phyloP scores from a whole-genome alignment of 768 basidiomycete species.

The Lanmaoa rubissima region DNA sequence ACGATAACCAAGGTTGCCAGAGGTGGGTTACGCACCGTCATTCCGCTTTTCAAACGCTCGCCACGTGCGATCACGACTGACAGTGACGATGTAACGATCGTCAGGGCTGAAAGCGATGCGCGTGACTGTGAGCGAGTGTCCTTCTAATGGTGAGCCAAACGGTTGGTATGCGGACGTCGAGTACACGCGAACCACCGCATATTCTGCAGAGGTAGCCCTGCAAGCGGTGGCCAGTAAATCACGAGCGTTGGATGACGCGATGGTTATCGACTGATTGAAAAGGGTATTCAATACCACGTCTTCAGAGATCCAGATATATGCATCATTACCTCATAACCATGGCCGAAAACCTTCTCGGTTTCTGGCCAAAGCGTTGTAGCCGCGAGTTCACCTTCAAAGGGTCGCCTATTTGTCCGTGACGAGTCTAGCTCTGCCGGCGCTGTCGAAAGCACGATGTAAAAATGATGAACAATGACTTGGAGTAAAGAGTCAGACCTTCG shows the following conservation, averaged over 20 bases:
- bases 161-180: constrained; percentile 68
- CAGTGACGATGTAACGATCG: constrained; percentile 75
- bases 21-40: constrained; percentile 33
- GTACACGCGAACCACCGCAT: constrained; percentile 86
- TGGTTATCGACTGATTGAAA: constrained; percentile 63
- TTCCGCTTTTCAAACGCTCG: constrained; percentile 60
- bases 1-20: not conserved
- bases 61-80: constrained; percentile 93
- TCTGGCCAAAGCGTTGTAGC: constrained; percentile 94
- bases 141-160: constrained; percentile 69
- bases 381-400: constrained; percentile 90
- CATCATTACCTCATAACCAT: constrained; percentile 82
- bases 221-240: constrained; percentile 84
- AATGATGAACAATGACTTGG: not conserved
- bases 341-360: constrained; percentile 94
- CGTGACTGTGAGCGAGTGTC: constrained; percentile 89
- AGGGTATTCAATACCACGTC: not conserved
- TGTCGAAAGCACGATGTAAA: constrained; percentile 7
- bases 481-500: constrained; percentile 45
- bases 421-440: constrained; percentile 18
- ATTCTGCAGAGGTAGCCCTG: constrained; percentile 82
- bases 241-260: constrained; percentile 71
- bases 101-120: constrained; percentile 87
- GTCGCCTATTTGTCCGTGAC: constrained; percentile 36
- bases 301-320: not conserved